Evolutionary conservation across 1,139 yeast species (phyloP).

Genomic region (Yamadazyma membranifaciens): DNA sequence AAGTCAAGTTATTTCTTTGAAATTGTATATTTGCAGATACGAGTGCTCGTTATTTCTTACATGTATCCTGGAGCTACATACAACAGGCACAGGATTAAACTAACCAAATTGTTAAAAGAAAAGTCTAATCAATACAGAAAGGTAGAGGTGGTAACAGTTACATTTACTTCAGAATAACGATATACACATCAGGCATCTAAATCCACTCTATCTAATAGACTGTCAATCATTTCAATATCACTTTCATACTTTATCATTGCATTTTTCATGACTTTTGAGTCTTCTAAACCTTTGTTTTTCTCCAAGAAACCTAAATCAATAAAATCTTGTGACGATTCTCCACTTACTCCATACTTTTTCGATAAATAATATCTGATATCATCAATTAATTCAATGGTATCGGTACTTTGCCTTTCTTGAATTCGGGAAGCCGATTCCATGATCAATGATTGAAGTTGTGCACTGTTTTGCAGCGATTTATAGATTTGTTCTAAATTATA

Average conservation of each 20-base stretch:
- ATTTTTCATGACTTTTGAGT: slow-evolving; percentile 31
- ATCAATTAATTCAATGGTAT: slow-evolving; percentile 75
- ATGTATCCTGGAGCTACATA: no score
- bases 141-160: no score
- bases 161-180: no score
- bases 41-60: no score
- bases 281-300: slow-evolving; percentile 18
- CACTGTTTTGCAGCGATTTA: slow-evolving; percentile 25
- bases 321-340: slow-evolving; percentile 27
- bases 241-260: slow-evolving; percentile 24
- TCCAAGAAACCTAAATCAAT: slow-evolving; percentile 24
- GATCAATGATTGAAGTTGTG: slow-evolving; percentile 22
- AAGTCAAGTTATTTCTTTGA: no score
- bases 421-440: slow-evolving; percentile 58
- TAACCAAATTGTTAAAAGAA: no score
- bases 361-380: slow-evolving; percentile 68
- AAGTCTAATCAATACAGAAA: no score
- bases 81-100: no score
- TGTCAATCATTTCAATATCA: slow-evolving; percentile 44
- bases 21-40: no score
- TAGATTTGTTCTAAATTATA: slow-evolving; percentile 41
- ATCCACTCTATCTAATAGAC: slow-evolving; percentile 37
- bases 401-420: slow-evolving; percentile 63
- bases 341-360: slow-evolving; percentile 42
- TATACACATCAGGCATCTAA: slow-evolving; percentile 38